These are phyloP conservation scores for Trichocladium antarcticum DNA, from an alignment of 495 filamentous ascomycete species.

Conservation along the genomic window DNA sequence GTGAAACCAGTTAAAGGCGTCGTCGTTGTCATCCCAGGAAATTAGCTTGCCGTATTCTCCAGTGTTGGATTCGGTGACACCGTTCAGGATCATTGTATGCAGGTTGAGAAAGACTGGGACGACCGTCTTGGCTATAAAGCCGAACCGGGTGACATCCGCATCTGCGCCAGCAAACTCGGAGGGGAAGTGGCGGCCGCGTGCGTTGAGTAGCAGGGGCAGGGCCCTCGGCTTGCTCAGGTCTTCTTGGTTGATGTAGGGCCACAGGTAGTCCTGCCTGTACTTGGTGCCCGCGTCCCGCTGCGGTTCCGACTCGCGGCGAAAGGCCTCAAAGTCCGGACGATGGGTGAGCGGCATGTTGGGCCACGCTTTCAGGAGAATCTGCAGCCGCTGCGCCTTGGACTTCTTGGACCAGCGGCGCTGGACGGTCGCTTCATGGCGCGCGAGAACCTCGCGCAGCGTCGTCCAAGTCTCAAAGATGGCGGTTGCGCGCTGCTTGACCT, in stretches of 20 bases:
- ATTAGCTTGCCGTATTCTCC: constrained; percentile 39
- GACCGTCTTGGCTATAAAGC: constrained; percentile 19
- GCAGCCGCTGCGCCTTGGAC: constrained; percentile 27
- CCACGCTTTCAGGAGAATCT: constrained; percentile 34
- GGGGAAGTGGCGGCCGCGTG: constrained; percentile 37
- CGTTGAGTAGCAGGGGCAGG: constrained; percentile 40
- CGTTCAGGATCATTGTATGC: constrained; percentile 36
- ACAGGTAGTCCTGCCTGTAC: constrained; percentile 27
- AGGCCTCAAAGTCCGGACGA: constrained; percentile 42
- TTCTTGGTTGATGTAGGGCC: constrained; percentile 49
- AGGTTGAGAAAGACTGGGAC: constrained; percentile 28
- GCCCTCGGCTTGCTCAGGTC: constrained; percentile 37
- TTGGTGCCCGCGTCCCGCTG: neutral
- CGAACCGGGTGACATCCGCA: constrained; percentile 21
- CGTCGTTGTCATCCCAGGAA: constrained; percentile 25
- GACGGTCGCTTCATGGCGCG: constrained; percentile 37
- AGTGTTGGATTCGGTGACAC: constrained; percentile 9
- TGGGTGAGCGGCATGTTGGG: constrained; percentile 40
- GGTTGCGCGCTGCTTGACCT: too few species aligned
- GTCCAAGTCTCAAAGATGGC: too few species aligned
- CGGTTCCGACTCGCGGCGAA: constrained; percentile 19
- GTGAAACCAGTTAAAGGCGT: constrained; percentile 3
- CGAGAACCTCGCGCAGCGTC: constrained; percentile 14
- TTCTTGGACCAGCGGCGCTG: constrained; percentile 43
- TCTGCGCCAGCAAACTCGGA: constrained; percentile 34